Evolutionary conservation across 2,329 filamentous ascomycete species (phyloP).

Genomic region (Aspergillus oerlinghausenensis): DNA sequence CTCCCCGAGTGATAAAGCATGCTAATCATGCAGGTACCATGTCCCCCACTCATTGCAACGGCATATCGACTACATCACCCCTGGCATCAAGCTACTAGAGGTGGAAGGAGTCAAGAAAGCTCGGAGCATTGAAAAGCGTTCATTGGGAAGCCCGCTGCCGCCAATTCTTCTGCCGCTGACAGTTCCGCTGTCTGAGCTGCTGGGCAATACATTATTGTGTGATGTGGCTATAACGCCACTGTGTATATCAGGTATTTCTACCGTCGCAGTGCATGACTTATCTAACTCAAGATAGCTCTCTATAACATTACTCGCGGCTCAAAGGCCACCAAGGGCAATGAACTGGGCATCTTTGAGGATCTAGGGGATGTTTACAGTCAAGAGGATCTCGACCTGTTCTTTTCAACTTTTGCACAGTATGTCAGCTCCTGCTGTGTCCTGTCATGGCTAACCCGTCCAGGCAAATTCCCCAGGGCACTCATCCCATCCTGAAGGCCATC

Average conservation of each 20-base stretch:
- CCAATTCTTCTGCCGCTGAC: conserved; percentile 24
- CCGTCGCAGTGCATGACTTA: too few species aligned
- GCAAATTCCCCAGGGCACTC: conserved; percentile 37
- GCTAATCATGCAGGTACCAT: conserved; percentile 38
- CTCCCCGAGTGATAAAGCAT: background rate
- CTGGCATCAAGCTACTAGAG: conserved; percentile 16
- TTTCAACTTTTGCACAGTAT: conserved; percentile 30
- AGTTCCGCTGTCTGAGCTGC: conserved; percentile 16
- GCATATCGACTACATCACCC: conserved; percentile 55
- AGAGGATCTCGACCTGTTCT: conserved; percentile 42
- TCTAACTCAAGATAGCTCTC: too few species aligned
- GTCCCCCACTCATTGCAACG: conserved; percentile 45
- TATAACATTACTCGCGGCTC: conserved; percentile 39
- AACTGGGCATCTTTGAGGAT: conserved; percentile 44
- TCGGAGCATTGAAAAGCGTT: conserved; percentile 18
- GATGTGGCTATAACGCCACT: conserved; percentile 28
- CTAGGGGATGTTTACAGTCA: conserved; percentile 44
- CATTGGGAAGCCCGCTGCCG: conserved; percentile 14
- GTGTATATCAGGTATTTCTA: too few species aligned
- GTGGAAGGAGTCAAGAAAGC: background rate
- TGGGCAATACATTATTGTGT: conserved; percentile 21
- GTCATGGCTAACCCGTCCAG: conserved; percentile 14
- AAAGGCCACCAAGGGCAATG: conserved; percentile 39
- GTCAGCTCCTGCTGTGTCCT: background rate
- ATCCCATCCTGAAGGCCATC: conserved; percentile 35